Evolutionary conservation across 1,284 basidiomycete genomes (phyloP).

Genomic region (Irpex sp.): DNA sequence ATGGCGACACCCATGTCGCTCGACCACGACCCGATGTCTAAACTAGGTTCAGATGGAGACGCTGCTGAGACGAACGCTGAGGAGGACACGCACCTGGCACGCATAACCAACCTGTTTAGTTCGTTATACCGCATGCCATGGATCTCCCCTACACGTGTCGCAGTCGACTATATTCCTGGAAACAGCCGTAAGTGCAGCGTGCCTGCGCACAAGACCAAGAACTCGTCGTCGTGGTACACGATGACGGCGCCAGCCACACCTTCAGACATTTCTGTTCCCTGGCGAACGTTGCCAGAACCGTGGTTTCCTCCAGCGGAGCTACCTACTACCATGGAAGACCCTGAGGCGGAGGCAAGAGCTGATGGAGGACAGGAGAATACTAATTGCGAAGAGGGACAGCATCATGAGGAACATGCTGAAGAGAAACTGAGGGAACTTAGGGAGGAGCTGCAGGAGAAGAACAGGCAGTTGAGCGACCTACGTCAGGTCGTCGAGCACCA

Average conservation of each 20-base stretch:
- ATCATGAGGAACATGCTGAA: constrained; percentile 2
- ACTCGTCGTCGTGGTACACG: constrained; percentile 17
- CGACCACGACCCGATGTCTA: constrained; percentile 3
- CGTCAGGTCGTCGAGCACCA: constrained; percentile 16
- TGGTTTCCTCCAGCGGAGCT: constrained; percentile 16
- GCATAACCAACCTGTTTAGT: constrained; percentile 6
- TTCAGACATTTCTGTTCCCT: constrained; percentile 8
- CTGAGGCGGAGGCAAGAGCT: constrained; percentile 10
- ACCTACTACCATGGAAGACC: constrained; percentile 8
- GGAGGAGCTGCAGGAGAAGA: constrained; percentile 13
- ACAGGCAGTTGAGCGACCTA: constrained; percentile 6
- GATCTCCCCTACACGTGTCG: constrained; percentile 13
- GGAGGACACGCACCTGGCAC: background rate
- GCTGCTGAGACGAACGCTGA: background rate
- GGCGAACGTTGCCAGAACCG: constrained; percentile 12
- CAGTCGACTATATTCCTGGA: constrained; percentile 17
- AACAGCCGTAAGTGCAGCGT: constrained; percentile 5
- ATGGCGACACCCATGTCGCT: background rate
- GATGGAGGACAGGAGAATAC: background rate
- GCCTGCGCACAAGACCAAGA: constrained; percentile 5
- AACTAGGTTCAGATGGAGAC: constrained; percentile 5
- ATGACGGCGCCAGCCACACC: constrained; percentile 9
- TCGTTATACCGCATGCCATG: constrained; percentile 15
- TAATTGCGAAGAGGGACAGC: background rate
- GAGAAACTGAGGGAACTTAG: constrained; percentile 4